Evolutionary conservation across 805 yeast genomes (phyloP).

Genomic region (Spathaspora hagerdaliae): DNA sequence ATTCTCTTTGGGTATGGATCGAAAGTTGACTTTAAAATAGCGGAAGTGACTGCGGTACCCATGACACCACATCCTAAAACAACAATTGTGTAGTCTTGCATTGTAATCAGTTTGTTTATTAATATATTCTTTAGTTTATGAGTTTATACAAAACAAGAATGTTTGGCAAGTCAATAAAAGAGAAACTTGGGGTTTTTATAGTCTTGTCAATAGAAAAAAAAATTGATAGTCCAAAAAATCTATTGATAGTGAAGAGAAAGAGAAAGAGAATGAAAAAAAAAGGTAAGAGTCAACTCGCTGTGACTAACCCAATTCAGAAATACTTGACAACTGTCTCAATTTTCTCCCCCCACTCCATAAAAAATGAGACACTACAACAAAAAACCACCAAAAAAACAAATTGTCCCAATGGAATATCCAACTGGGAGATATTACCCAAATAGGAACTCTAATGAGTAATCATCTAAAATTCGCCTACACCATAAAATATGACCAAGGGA

Average conservation of each 20-base stretch:
- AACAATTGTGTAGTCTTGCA: slow-evolving; percentile 54
- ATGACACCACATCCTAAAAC: slow-evolving; percentile 92
- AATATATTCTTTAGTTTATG: too few relatives aligned
- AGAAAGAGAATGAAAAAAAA: neutral
- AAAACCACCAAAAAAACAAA: too few relatives aligned
- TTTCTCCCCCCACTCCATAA: neutral
- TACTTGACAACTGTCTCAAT: too few relatives aligned
- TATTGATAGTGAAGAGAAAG: neutral
- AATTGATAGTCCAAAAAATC: too few relatives aligned
- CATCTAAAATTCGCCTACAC: neutral
- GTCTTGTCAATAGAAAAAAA: neutral
- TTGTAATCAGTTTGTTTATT: slow-evolving; percentile 1
- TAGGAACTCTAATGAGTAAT: slow-evolving; percentile 1
- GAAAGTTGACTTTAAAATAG: slow-evolving; percentile 53
- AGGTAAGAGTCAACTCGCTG: slow-evolving; percentile 1
- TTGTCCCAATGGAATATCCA: neutral
- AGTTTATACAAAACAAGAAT: neutral
- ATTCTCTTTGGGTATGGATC: slow-evolving; percentile 64
- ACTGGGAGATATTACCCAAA: neutral
- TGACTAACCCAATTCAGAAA: neutral
- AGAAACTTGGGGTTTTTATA: neutral
- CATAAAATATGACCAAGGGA: too few relatives aligned
- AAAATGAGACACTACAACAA: too few relatives aligned
- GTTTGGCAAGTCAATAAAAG: neutral
- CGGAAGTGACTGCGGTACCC: slow-evolving; percentile 89